These are phyloP conservation scores for Endothia cerciana DNA, from an alignment of 2,329 filamentous ascomycete species.

Conservation along the genomic window DNA sequence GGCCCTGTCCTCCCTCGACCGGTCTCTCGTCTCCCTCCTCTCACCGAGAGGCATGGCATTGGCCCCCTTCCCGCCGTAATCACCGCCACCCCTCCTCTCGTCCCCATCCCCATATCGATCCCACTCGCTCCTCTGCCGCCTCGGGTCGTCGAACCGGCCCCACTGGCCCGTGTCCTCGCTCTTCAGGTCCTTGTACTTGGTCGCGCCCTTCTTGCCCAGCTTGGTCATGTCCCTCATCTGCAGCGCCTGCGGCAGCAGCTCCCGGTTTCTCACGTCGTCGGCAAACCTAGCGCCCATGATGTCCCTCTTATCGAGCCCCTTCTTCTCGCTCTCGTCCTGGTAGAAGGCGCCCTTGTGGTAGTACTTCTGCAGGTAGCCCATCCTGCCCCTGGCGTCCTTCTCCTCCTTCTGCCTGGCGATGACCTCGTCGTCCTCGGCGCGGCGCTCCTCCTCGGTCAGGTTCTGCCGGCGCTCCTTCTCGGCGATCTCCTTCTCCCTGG, in stretches of 20 bases:
- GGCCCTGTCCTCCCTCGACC: slow-evolving; percentile 35
- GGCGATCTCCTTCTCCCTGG: slow-evolving; percentile 80
- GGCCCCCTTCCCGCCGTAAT: slow-evolving; percentile 59
- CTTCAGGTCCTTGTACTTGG: slow-evolving; percentile 86
- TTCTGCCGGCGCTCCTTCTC: slow-evolving; percentile 88
- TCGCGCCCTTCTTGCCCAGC: slow-evolving; percentile 87
- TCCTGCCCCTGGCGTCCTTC: slow-evolving; percentile 76
- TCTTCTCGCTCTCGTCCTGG: slow-evolving; percentile 75
- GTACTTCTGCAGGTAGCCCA: slow-evolving; percentile 93
- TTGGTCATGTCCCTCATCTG: slow-evolving; percentile 93
- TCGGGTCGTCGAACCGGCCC: slow-evolving; percentile 66
- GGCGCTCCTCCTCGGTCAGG: slow-evolving; percentile 83
- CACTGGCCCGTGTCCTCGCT: slow-evolving; percentile 89
- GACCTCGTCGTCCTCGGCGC: slow-evolving; percentile 80
- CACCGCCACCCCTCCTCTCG: slow-evolving; percentile 38
- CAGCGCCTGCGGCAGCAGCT: slow-evolving; percentile 86
- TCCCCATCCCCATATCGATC: slow-evolving; percentile 45
- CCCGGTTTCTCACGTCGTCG: slow-evolving; percentile 82
- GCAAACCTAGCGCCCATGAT: slow-evolving; percentile 83
- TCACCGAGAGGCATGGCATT: slow-evolving; percentile 74
- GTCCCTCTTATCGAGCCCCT: slow-evolving; percentile 78
- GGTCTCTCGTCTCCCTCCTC: slow-evolving; percentile 49
- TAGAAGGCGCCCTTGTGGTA: slow-evolving; percentile 97
- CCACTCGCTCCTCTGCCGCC: slow-evolving; percentile 42
- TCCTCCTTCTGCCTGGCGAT: slow-evolving; percentile 80